Evolutionary conservation across 306 rosid species (phyloP), one percentile per base, ranked within the genome.

Genomic region (Parietaria judaica): DNA sequence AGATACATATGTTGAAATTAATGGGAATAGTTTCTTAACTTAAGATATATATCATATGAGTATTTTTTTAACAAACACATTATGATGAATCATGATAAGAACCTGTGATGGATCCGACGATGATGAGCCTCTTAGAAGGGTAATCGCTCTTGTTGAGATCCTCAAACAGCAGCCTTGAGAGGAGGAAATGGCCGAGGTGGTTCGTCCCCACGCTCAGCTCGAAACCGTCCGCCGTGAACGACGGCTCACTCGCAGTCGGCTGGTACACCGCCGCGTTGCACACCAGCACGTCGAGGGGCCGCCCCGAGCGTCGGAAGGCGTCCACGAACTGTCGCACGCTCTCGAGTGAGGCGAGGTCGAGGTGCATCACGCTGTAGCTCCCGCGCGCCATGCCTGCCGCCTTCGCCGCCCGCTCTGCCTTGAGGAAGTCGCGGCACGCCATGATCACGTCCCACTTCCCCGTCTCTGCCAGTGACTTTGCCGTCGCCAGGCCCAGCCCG

Each of bases 381-480:
- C 88, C 97, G 76, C 88, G 86, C 8, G 79, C 45, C 1, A 94
- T 82, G 64, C 99, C 99, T 13, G 94, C 89, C 14, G 94, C 70
- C 69, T 94, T 94, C 36, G 97, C 99, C 47, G 97, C 99, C 78
- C 94, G 88, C 71, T 91, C 87, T 45, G 97, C 77, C 78, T 94
- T 94, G 71, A 94, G 99, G 82, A 77, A 94, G 74, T 94, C 97
- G 83, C 99, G 89, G 83, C 99, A 94, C 34, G 99, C 99, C 99
- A 94, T 86, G 68, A 84, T 86, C 6, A 94, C 80, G 65, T 94
- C 89, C 99, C 99, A 94, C 74, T 94, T 88, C 59, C 99, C 97
- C 1, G 95, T 84, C 69, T 94, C 97, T 14, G 97, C 99, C 69
- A 94, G 74, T 48, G 95, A 85, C 85, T 88, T 94, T 43, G 99